Base-by-base conservation (phyloP, 75 land plant genomes). In the Sequoia sempervirens region DNA sequence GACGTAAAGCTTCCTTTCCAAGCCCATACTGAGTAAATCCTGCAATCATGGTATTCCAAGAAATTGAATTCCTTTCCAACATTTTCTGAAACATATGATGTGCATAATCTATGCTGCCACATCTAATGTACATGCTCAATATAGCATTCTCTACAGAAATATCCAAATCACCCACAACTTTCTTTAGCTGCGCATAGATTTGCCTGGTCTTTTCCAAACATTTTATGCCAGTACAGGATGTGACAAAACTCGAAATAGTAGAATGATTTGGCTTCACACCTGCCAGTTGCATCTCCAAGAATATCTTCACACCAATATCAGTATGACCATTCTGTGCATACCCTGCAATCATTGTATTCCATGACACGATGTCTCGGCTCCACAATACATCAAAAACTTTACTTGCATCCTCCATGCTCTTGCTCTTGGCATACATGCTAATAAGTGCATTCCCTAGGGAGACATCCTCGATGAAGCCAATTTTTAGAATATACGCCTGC, bases 21-120 rank as follows among this genome's bases (percentile, higher is more conserved):
- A 46, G 0, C 50, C 56, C 26, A 45, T 74, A 17, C 20, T 50
- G 32, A 18, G 83, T 13, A 41, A 75, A 82, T 18, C 83, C 88
- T 84, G 83, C 84, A 3, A 90, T 90, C 76, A 89, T 23, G 0
- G 79, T 85, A 54, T 87, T 87, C 87, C 89, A 90, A 0, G 85
- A 72, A 37, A 90, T 83, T 5, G 86, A 83, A 72, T 87, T 84
- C 56, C 85, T 81, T 28, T 26, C 28, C 26, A 72, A 78, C 87
- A 90, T 87, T 87, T 85, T 86, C 78, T 80, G 86, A n/a, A 87
- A 87, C 86, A 87, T 5, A 53, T 64, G 47, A 40, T 52, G 37
- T 3, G 83, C 88, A 84, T 83, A 56, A 9, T 9, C 2, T 28
- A 89, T 45, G 13, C 81, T 69, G 20, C 74, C 64, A 64, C 85